Base-by-base conservation (phyloP, 352 stramenopile species). In the Achlya hypogyna region DNA sequence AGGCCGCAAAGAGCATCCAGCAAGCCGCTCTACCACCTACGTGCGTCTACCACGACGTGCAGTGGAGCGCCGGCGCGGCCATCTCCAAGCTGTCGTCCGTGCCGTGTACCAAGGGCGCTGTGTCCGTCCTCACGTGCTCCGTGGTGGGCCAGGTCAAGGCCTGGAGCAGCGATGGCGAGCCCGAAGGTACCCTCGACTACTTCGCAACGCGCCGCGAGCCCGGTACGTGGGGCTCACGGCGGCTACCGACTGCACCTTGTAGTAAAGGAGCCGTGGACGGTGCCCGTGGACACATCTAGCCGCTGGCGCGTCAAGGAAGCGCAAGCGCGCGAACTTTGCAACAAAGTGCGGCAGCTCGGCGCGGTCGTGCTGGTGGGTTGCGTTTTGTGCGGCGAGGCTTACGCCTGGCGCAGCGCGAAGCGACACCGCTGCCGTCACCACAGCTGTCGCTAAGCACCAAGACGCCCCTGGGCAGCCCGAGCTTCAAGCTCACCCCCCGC, bases 161-260 rank as follows among this genome's bases (percentile, higher is more conserved):
- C 14, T 91, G 82, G 82, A 75, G 62, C 35, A 52, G 86, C 1
- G 31, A 74, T 2, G 79, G 79, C 27, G 64, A 76, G 6, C 51
- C 72, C 0, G 71, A 81, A 4, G 81, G 79, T 5, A 69, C 87
- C 2, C 65, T 91, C 10, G 81, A 91, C 62, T 78, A 84, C 53
- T 88, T 84, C 72, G 79, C 82, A 4, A 88, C 79, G 27, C 75
- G 82, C 22, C 75, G 79, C 28, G 63, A 73, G 16, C 80, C 79
- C 53, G 72, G 77, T 52, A 22, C n/a, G 51, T 59, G 27, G 51
- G 6, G 20, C 29, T n/a, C 23, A 22, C 1, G 23, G 28, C 29
- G 20, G 22, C 23, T 20, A 32, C 28, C 34, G 14, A 42, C 14
- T 42, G 34, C 14, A 14, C 6, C 20, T 47, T 5, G 20, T 64